Conservation (phyloP, 2,329 filamentous ascomycete species). For the Cryphonectria radicalis region DNA sequence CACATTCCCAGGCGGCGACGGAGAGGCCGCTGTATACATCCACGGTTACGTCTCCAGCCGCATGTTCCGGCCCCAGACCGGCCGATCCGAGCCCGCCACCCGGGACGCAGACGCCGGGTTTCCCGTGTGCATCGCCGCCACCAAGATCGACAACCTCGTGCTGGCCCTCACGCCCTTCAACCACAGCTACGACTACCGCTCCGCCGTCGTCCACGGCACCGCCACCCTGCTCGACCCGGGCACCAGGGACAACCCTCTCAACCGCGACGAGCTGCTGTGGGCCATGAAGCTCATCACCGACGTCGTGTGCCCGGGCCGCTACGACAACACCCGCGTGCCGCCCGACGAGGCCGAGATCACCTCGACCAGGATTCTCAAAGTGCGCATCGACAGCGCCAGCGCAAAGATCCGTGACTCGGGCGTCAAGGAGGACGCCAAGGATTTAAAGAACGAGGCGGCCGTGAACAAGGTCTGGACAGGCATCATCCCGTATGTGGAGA, state of each 20-base stretch:
- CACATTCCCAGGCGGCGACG: conserved; percentile 67
- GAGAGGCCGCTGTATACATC: conserved; percentile 73
- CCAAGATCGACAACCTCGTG: conserved; percentile 78
- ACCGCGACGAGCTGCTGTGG: conserved; percentile 72
- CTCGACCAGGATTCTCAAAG: conserved; percentile 72
- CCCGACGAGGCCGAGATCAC: conserved; percentile 76
- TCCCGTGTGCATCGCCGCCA: conserved; percentile 73
- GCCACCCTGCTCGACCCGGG: conserved; percentile 63
- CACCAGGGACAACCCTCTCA: conserved; percentile 33
- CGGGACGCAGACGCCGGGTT: conserved; percentile 50
- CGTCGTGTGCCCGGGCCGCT: conserved; percentile 70
- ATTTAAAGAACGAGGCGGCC: conserved; percentile 41
- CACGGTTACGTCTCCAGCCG: conserved; percentile 84
- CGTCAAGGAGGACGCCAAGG: conserved; percentile 59
- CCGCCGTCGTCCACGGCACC: conserved; percentile 76
- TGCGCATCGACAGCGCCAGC: conserved; percentile 71
- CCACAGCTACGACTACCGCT: conserved; percentile 88
- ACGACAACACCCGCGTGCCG: conserved; percentile 69
- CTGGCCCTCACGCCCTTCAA: conserved; percentile 78
- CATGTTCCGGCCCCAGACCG: conserved; percentile 66
- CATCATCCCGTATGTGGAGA: conserved; percentile 65
- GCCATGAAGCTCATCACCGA: conserved; percentile 82
- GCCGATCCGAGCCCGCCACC: conserved; percentile 34
- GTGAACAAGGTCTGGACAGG: conserved; percentile 56
- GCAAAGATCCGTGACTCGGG: conserved; percentile 73